Evolutionary conservation across 2,329 filamentous ascomycete genomes (phyloP).

Genomic region (Arthrinium puccinioides): DNA sequence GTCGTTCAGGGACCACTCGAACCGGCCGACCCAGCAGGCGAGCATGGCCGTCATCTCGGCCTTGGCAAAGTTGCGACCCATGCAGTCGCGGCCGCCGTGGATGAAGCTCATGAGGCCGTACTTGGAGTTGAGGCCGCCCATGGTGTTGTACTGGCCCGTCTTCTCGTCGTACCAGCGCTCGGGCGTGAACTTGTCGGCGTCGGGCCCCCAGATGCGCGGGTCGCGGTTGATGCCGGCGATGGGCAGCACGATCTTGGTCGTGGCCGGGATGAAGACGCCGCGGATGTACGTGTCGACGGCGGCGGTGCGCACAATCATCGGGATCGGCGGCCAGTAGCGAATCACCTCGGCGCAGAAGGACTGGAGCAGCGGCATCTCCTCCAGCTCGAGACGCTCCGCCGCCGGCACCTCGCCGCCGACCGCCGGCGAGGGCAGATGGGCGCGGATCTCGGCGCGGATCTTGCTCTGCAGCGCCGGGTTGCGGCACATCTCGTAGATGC

Average conservation of each 20-base stretch:
- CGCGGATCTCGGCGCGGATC: constrained; percentile 9
- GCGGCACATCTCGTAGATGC: constrained; percentile 10
- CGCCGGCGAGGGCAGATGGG: constrained; percentile 8
- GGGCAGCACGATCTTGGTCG: constrained; percentile 53
- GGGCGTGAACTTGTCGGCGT: constrained; percentile 53
- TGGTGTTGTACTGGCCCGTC: constrained; percentile 4
- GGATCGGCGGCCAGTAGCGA: constrained; percentile 13
- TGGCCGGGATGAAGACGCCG: constrained; percentile 51
- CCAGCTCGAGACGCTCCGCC: constrained; percentile 5
- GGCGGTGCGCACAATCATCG: constrained; percentile 8
- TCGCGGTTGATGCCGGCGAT: constrained; percentile 58
- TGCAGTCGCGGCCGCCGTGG: constrained; percentile 42
- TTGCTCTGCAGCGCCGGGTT: constrained; percentile 6
- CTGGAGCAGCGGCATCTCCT: constrained; percentile 10
- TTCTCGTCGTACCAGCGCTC: constrained; percentile 45
- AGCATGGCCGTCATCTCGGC: constrained; percentile 58
- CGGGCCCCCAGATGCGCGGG: constrained; percentile 52
- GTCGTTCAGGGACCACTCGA: constrained; percentile 10
- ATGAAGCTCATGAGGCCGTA: constrained; percentile 50
- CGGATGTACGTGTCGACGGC: constrained; percentile 31
- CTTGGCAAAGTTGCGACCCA: constrained; percentile 58
- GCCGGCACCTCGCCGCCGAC: constrained; percentile 3
- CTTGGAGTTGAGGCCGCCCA: constrained; percentile 45
- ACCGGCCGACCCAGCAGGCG: constrained; percentile 15
- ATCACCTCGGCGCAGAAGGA: constrained; percentile 9